phyloP scores from a whole-genome alignment of 2,329 filamentous ascomycete species.

The Malbranchea zuffiana region DNA sequence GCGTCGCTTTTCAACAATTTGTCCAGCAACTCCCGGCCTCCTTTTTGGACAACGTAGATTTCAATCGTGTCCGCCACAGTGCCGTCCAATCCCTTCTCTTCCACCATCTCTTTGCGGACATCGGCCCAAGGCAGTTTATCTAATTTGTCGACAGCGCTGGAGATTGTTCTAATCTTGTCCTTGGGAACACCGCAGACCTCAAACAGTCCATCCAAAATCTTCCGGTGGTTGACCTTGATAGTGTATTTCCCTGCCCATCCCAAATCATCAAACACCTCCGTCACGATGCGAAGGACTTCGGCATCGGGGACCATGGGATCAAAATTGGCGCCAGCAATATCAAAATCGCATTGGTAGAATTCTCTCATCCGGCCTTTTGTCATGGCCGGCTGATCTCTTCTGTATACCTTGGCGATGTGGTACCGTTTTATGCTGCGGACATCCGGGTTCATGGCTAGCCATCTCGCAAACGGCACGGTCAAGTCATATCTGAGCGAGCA shows the following conservation, averaged over 20 bases:
- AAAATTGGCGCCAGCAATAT: slow-evolving; percentile 70
- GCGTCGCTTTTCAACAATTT: slow-evolving; percentile 56
- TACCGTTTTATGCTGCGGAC: slow-evolving; percentile 83
- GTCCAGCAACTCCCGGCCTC: slow-evolving; percentile 61
- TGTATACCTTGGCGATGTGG: slow-evolving; percentile 87
- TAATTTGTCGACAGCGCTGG: slow-evolving; percentile 87
- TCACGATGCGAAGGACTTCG: slow-evolving; percentile 73
- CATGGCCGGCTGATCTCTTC: slow-evolving; percentile 72
- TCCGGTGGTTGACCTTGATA: slow-evolving; percentile 91
- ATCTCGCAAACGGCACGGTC: slow-evolving; percentile 83
- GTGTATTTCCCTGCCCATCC: slow-evolving; percentile 64
- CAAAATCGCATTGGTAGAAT: slow-evolving; percentile 96
- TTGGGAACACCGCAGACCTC: slow-evolving; percentile 78
- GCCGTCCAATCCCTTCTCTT: slow-evolving; percentile 70
- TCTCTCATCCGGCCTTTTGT: slow-evolving; percentile 88
- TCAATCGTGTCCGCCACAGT: slow-evolving; percentile 80
- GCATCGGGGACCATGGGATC: slow-evolving; percentile 89
- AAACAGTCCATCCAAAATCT: slow-evolving; percentile 87
- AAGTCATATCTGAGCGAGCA: slow-evolving; percentile 78
- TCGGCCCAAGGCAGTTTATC: slow-evolving; percentile 88
- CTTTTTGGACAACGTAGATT: slow-evolving; percentile 68
- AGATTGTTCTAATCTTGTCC: slow-evolving; percentile 81
- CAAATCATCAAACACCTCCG: slow-evolving; percentile 73
- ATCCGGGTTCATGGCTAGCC: slow-evolving; percentile 79
- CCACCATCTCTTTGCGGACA: slow-evolving; percentile 84